Percentiles rank a stretch among this genome's conserved stretches.
Conservation (phyloP, 2,329 filamentous ascomycete species). For the Tolypocladium capitatum region DNA sequence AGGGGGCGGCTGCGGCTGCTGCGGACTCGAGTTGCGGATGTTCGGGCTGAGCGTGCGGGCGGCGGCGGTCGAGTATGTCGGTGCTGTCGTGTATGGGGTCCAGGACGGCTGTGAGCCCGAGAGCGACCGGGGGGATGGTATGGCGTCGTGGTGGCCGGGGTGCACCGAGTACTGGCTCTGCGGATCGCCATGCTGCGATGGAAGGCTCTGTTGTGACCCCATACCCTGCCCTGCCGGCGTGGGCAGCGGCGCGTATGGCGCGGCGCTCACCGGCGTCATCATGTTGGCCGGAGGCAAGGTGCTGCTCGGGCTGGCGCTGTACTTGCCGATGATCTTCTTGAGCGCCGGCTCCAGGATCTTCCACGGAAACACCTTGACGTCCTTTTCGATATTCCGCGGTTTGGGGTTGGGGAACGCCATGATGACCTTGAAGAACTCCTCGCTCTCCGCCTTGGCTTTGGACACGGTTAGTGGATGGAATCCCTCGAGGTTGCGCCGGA, state of each 20-base stretch:
- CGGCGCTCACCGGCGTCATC: constrained; percentile 23
- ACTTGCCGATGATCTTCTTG: constrained; percentile 98
- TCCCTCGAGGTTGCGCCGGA: constrained; percentile 86
- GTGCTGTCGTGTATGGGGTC: constrained; percentile 28
- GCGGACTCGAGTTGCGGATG: constrained; percentile 21
- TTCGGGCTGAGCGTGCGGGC: constrained; percentile 29
- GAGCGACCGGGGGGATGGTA: constrained; percentile 40
- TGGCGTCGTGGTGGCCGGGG: constrained; percentile 32
- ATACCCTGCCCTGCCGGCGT: constrained; percentile 29
- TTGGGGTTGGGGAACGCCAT: constrained; percentile 96
- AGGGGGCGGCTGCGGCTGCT: constrained; percentile 17
- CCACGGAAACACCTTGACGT: constrained; percentile 98
- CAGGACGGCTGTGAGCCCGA: constrained; percentile 34
- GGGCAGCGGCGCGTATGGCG: constrained; percentile 30
- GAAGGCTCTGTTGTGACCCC: constrained; percentile 14
- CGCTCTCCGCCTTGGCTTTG: constrained; percentile 81
- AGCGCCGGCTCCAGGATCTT: constrained; percentile 74
- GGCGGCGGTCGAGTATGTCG: constrained; percentile 19
- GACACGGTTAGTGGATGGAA: constrained; percentile 89
- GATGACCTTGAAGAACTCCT: constrained; percentile 97
- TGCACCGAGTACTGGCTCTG: constrained; percentile 26
- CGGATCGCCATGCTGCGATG: constrained; percentile 16
- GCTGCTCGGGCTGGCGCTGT: constrained; percentile 41
- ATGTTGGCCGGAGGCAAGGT: constrained; percentile 25
- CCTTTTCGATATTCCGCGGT: constrained; percentile 95